Evolutionary conservation across 768 basidiomycete species (phyloP).

Genomic region (Naganishia onofrii): DNA sequence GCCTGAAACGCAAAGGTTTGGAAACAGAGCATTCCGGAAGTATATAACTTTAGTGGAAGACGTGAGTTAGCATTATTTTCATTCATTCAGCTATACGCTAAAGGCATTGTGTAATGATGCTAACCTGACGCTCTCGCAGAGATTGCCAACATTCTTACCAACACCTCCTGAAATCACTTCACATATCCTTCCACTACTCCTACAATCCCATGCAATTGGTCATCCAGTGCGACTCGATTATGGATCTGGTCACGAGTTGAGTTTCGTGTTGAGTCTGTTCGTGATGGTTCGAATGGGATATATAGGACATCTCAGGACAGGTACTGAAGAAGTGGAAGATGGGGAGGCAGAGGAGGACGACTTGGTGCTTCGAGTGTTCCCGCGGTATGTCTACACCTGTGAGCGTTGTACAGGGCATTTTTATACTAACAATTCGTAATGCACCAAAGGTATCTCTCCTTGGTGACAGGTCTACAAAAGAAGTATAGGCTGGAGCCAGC

Average conservation of each 20-base stretch:
- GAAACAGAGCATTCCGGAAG: constrained; percentile 82
- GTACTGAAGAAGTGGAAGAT: background rate
- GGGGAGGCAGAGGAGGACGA: constrained; percentile 47
- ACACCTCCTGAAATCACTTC: constrained; percentile 57
- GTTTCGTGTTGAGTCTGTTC: constrained; percentile 72
- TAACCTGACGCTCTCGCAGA: background rate
- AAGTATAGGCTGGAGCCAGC: constrained; percentile 97
- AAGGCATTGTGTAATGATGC: too few species aligned
- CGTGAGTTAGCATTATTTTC: too few species aligned
- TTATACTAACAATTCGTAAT: background rate
- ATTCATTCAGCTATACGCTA: too few species aligned
- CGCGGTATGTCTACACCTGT: constrained; percentile 35
- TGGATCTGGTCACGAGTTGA: constrained; percentile 91
- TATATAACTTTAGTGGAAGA: constrained; percentile 74
- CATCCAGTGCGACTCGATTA: constrained; percentile 90
- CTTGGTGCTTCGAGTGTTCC: constrained; percentile 47
- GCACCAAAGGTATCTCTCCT: constrained; percentile 69
- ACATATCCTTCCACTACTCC: constrained; percentile 72
- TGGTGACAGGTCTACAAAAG: constrained; percentile 81
- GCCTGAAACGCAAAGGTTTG: constrained; percentile 70
- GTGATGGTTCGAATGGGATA: constrained; percentile 44
- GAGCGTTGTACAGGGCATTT: too few species aligned
- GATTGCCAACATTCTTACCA: constrained; percentile 59
- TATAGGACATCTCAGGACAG: constrained; percentile 30
- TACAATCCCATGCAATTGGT: constrained; percentile 71